Percentiles rank a stretch among this genome's conserved stretches.
phyloP scores from a whole-genome alignment of 139 green algal genomes.

The Pycnococcus provasolii region DNA sequence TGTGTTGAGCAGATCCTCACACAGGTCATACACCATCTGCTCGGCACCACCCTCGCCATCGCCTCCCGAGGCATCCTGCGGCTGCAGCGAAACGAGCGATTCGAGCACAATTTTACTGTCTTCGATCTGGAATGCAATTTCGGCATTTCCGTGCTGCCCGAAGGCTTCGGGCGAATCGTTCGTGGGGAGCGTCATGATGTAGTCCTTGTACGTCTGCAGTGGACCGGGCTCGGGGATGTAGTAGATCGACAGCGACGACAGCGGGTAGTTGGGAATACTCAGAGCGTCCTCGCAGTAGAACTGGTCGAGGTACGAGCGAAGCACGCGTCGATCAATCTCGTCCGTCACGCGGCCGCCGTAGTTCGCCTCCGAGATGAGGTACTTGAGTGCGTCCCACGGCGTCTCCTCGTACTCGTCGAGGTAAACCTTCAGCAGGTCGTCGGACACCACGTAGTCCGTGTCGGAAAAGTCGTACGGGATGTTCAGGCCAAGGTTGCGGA shows the following conservation, averaged over 20 bases:
- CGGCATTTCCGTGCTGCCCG: constrained; percentile 76
- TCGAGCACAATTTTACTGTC: constrained; percentile 63
- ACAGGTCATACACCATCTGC: constrained; percentile 53
- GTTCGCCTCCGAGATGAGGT: constrained; percentile 65
- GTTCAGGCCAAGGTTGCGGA: constrained; percentile 76
- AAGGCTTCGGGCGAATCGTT: constrained; percentile 66
- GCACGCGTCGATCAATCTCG: constrained; percentile 37
- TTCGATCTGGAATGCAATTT: constrained; percentile 73
- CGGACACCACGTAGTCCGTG: constrained; percentile 71
- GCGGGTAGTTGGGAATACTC: constrained; percentile 49
- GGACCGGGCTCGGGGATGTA: constrained; percentile 52
- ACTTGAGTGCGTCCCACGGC: constrained; percentile 69
- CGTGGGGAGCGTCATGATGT: constrained; percentile 52
- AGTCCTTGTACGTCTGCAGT: constrained; percentile 43
- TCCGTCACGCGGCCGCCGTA: constrained; percentile 41
- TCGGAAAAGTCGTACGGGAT: constrained; percentile 88
- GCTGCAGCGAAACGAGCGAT: constrained; percentile 51
- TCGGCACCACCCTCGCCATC: constrained; percentile 32
- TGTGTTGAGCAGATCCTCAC: constrained; percentile 49
- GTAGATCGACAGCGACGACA: constrained; percentile 58
- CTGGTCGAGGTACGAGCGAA: constrained; percentile 39
- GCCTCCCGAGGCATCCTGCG: constrained; percentile 23
- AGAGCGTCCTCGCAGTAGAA: constrained; percentile 77
- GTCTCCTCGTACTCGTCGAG: constrained; percentile 68
- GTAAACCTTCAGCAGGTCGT: constrained; percentile 71